Evolutionary conservation across 805 yeast genomes (phyloP).

Genomic region (Ogataea kodamae): DNA sequence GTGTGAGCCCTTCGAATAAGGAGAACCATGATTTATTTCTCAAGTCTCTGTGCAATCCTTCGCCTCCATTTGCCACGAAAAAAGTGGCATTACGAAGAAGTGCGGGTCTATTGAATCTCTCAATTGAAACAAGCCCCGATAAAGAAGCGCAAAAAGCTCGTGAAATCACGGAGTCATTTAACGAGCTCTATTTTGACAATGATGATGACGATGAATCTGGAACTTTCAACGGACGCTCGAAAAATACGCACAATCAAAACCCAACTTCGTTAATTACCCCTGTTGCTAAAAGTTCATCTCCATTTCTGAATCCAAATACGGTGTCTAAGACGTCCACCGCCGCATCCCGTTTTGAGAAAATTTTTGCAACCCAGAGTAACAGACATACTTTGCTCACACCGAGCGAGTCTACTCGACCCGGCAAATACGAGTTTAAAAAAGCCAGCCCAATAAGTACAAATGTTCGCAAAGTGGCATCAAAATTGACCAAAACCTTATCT

Average conservation of each 20-base stretch:
- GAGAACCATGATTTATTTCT: constrained; percentile 10
- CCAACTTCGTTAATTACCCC: constrained; percentile 12
- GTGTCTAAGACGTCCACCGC: constrained; percentile 19
- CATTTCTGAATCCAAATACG: constrained; percentile 25
- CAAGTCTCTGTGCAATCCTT: constrained; percentile 6
- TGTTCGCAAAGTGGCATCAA: constrained; percentile 8
- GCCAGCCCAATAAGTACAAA: constrained; percentile 15
- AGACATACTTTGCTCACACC: constrained; percentile 6
- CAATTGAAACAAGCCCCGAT: constrained; percentile 38
- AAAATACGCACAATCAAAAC: neutral
- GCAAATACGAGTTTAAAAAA: constrained; percentile 22
- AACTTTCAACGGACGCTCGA: neutral
- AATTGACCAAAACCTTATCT: constrained; percentile 9
- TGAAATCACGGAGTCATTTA: constrained; percentile 34
- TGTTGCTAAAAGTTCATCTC: constrained; percentile 20
- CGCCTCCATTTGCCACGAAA: constrained; percentile 19
- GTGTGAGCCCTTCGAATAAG: constrained; percentile 8
- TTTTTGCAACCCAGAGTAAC: constrained; percentile 14
- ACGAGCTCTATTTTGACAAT: constrained; percentile 30
- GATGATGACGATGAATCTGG: constrained; percentile 8
- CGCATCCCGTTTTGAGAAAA: constrained; percentile 23
- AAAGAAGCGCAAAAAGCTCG: constrained; percentile 12
- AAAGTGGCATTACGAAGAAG: constrained; percentile 44
- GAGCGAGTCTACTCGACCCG: constrained; percentile 11
- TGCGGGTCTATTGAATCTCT: constrained; percentile 48